Conservation (phyloP, 2,329 filamentous ascomycete genomes). For the Balansia obtecta region DNA sequence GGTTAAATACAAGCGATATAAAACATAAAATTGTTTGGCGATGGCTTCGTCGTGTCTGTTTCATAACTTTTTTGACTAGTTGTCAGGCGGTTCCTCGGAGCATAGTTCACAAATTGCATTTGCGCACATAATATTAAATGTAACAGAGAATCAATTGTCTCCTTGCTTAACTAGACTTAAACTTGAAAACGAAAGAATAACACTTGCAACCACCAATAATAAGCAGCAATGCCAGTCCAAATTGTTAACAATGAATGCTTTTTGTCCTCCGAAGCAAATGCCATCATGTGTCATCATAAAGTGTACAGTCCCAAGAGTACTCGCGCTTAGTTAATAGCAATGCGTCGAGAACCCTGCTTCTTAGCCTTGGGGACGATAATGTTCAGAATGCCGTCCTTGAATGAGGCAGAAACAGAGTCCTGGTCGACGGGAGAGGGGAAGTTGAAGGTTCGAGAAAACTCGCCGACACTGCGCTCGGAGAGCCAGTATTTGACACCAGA, state of each 20-base stretch:
- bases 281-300: background rate
- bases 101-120: too few species aligned
- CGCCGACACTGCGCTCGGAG: constrained; percentile 47
- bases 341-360: constrained; percentile 16
- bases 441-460: constrained; percentile 52
- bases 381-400: constrained; percentile 50
- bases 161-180: background rate
- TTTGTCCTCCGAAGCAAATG: background rate
- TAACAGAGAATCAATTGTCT: background rate
- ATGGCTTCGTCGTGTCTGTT: too few species aligned
- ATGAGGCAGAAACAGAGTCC: constrained; percentile 42
- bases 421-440: constrained; percentile 51
- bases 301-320: background rate
- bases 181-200: background rate
- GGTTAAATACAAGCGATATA: too few species aligned
- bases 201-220: background rate
- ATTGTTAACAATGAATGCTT: background rate
- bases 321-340: constrained; percentile 12
- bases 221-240: background rate
- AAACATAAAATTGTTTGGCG: too few species aligned
- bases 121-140: too few species aligned
- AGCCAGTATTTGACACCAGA: constrained; percentile 51
- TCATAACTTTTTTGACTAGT: too few species aligned
- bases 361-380: constrained; percentile 39
- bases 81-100: too few species aligned